Percentiles rank a stretch among this genome's conserved stretches.
Conservation (phyloP, 208 protist species). For the Wallacemonas sp. region DNA sequence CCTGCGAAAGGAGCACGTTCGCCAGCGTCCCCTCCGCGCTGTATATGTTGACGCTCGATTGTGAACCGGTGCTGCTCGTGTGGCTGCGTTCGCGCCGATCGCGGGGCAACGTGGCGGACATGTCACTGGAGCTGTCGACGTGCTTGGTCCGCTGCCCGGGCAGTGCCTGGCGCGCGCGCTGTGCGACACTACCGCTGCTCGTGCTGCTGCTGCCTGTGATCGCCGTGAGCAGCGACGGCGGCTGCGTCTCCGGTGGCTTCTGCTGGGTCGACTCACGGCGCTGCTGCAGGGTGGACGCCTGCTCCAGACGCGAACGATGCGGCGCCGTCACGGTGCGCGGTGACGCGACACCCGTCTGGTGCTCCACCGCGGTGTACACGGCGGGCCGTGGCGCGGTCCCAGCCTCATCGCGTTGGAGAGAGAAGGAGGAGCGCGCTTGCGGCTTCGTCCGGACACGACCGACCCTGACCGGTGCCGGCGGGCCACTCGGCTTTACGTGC, state of each 20-base stretch:
- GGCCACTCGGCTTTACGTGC: background rate
- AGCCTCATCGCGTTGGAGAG: background rate
- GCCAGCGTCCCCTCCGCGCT: background rate
- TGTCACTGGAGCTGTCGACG: slow-evolving; percentile 5
- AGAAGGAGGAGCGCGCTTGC: background rate
- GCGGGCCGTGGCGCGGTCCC: background rate
- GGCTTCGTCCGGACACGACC: background rate
- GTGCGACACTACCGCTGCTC: background rate
- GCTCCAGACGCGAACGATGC: background rate
- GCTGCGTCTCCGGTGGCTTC: background rate
- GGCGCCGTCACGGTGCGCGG: background rate
- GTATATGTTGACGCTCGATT: background rate
- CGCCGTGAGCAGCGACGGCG: background rate
- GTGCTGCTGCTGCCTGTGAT: slow-evolving; percentile 9
- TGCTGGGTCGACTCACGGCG: background rate
- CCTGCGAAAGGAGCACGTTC: no score
- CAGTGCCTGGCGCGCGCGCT: background rate
- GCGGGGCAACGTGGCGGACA: background rate
- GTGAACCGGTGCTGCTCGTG: slow-evolving; percentile 7
- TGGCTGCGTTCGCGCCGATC: slow-evolving; percentile 1
- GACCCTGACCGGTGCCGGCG: slow-evolving; percentile 1
- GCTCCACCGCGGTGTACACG: slow-evolving; percentile 14
- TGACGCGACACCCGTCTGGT: background rate
- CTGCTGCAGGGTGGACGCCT: background rate
- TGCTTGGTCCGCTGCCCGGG: background rate